phyloP scores from a whole-genome alignment of 257 asterid species.

The Echites panduratus region DNA sequence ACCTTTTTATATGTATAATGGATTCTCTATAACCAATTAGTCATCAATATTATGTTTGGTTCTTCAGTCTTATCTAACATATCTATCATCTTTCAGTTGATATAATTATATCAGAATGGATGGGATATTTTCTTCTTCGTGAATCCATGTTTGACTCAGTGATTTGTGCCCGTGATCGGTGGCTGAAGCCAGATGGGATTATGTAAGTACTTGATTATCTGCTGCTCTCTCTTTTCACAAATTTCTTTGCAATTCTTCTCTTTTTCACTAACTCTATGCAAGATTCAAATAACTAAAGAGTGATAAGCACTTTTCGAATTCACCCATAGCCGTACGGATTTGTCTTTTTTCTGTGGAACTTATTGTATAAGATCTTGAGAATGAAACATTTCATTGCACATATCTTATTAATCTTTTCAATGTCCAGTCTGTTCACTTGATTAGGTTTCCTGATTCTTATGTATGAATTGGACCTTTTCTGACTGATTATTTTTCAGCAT shows the following conservation, averaged over 20 bases:
- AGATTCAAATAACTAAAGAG: neutral
- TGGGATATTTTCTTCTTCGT: conserved; percentile 96
- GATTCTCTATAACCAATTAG: neutral
- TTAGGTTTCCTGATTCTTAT: neutral
- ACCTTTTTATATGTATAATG: neutral
- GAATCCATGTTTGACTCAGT: conserved; percentile 99
- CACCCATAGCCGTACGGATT: neutral
- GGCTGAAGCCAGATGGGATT: conserved; percentile 88
- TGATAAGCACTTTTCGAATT: neutral
- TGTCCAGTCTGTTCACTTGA: neutral
- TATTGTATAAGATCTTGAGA: neutral
- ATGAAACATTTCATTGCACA: neutral
- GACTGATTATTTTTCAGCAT: neutral
- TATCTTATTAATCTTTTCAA: neutral
- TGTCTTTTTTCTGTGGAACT: neutral
- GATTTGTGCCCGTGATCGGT: conserved; percentile 81
- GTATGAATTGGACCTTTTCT: neutral
- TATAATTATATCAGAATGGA: conserved; percentile 95
- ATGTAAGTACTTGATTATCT: conserved; percentile 48
- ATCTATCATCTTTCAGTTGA: conserved; percentile 52
- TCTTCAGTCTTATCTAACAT: conserved; percentile 9
- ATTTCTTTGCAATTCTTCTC: neutral
- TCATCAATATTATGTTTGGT: neutral
- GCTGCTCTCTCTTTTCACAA: neutral
- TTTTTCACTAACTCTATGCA: neutral